Evolutionary conservation across 225 moss, liverwort and hornwort species (phyloP).

Genomic region (Marchantia polymorpha): DNA sequence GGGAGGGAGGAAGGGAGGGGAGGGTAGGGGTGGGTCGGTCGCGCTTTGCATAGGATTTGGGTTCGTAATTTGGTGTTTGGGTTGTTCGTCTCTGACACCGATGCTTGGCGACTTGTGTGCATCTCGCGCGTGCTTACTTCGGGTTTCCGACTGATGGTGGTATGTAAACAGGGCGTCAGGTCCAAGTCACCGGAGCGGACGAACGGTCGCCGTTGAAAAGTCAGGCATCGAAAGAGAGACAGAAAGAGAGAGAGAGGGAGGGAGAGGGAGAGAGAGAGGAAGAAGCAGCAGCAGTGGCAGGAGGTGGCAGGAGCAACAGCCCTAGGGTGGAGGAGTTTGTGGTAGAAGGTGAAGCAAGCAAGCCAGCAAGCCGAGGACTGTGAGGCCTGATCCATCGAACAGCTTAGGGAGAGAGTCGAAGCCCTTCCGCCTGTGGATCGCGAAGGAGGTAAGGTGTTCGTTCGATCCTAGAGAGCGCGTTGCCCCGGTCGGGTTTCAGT

Average conservation of each 20-base stretch:
- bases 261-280: too few species aligned
- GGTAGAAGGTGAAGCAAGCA: not conserved
- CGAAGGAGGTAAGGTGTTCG: not conserved
- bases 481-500: not conserved
- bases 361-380: not conserved
- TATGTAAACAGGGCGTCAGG: not conserved
- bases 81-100: not conserved
- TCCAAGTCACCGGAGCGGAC: not conserved
- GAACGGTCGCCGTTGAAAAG: not conserved
- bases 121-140: not conserved
- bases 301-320: not conserved
- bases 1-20: too few species aligned
- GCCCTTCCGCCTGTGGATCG: not conserved
- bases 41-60: not conserved
- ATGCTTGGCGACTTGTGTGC: not conserved
- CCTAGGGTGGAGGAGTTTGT: constrained; percentile 7
- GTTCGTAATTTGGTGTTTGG: not conserved
- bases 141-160: not conserved
- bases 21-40: not conserved
- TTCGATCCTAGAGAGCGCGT: not conserved
- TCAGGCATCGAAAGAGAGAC: not conserved
- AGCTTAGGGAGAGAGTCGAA: not conserved
- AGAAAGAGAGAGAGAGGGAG: too few species aligned
- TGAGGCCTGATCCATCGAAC: not conserved
- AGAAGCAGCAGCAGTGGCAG: too few species aligned